A percentile compares a stretch with the other conserved stretches of the same genome.
Evolutionary conservation across 1,139 yeast genomes (phyloP).

Genomic region (Taphrina communis): DNA sequence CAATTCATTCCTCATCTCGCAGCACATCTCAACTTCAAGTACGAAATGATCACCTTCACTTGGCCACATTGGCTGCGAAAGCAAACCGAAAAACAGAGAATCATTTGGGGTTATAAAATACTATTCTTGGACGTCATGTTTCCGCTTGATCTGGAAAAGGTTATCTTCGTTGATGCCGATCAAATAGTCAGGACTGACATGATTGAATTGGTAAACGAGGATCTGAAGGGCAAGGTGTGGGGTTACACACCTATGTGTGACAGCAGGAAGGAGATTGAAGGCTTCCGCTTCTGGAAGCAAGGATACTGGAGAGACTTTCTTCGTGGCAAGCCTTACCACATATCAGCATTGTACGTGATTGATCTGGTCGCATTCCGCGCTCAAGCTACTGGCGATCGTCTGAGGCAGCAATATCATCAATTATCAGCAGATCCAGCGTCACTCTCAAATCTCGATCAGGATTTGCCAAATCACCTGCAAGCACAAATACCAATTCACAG

Average conservation of each 20-base stretch:
- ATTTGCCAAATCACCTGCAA: slow-evolving; percentile 86
- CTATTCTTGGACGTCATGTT: slow-evolving; percentile 84
- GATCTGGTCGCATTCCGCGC: slow-evolving; percentile 72
- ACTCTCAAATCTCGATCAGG: slow-evolving; percentile 84
- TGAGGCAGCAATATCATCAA: slow-evolving; percentile 86
- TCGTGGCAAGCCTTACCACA: slow-evolving; percentile 68
- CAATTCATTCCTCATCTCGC: slow-evolving; percentile 67
- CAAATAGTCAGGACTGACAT: slow-evolving; percentile 77
- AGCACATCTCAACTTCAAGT: slow-evolving; percentile 63
- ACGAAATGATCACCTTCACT: slow-evolving; percentile 75
- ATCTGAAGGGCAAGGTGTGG: slow-evolving; percentile 77
- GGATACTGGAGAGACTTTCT: slow-evolving; percentile 84
- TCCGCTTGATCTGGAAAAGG: slow-evolving; percentile 74
- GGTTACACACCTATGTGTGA: slow-evolving; percentile 91
- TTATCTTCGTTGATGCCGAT: slow-evolving; percentile 87
- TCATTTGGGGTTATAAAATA: slow-evolving; percentile 87
- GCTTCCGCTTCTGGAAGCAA: slow-evolving; percentile 87
- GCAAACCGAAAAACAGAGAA: slow-evolving; percentile 77
- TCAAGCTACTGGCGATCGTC: slow-evolving; percentile 72
- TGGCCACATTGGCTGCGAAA: slow-evolving; percentile 92
- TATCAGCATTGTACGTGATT: slow-evolving; percentile 79
- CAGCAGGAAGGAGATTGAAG: slow-evolving; percentile 78
- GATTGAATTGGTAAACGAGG: slow-evolving; percentile 67
- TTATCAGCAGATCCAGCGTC: slow-evolving; percentile 80
- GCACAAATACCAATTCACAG: slow-evolving; percentile 68